These are phyloP conservation scores for Rhodomyrtus psidioides DNA, from an alignment of 441 rosid genomes.

Conservation along the genomic window DNA sequence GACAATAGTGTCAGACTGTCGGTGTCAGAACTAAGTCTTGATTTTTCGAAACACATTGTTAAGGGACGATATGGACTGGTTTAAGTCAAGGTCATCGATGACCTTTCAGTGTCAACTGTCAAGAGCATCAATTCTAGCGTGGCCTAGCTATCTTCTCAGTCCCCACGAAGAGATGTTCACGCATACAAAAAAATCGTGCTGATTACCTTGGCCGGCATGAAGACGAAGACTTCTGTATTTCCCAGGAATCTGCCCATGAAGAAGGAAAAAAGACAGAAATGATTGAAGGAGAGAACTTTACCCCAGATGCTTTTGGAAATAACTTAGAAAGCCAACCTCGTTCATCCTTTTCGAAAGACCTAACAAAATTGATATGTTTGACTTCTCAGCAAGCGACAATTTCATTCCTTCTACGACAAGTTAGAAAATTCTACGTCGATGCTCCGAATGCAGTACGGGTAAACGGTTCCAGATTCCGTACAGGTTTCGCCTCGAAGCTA, in stretches of 20 bases:
- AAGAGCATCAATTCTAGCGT: neutral
- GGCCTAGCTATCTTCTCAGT: neutral
- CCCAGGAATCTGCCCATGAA: neutral
- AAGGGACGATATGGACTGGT: too few species aligned
- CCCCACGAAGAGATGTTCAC: too few species aligned
- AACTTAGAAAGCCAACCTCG: neutral
- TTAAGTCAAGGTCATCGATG: neutral
- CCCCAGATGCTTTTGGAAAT: neutral
- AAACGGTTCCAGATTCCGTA: too few species aligned
- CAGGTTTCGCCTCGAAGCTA: too few species aligned
- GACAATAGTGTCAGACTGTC: too few species aligned
- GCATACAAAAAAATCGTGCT: neutral
- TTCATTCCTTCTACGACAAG: neutral
- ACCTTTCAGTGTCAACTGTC: neutral
- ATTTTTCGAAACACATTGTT: too few species aligned
- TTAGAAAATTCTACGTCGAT: neutral
- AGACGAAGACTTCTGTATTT: neutral
- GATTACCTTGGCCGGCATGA: neutral
- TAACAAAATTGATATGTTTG: too few species aligned
- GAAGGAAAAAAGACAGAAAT: neutral
- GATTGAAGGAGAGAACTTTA: neutral
- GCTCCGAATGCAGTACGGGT: neutral
- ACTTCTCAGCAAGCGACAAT: neutral
- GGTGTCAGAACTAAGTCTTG: too few species aligned
- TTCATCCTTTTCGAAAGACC: neutral